Conservation (phyloP, 192 early-diverging fungal species). For the Mortierella claussenii region DNA sequence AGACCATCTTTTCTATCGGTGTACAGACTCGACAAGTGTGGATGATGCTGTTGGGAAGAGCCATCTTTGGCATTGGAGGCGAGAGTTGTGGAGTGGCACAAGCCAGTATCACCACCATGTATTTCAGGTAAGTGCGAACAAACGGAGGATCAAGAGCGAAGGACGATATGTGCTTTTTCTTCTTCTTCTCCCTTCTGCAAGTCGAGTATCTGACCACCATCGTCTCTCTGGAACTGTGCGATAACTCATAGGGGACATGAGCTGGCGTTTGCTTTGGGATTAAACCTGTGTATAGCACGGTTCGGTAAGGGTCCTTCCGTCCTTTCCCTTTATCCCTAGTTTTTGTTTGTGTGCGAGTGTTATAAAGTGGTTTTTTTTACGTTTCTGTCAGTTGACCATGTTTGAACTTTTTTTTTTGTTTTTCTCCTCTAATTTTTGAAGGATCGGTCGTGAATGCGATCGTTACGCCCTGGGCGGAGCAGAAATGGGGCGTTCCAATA, state of each 20-base stretch:
- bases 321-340: neutral
- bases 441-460: constrained; percentile 45
- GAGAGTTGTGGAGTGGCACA: constrained; percentile 71
- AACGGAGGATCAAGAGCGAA: neutral
- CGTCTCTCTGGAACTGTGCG: too few relatives aligned
- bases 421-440: neutral
- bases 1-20: constrained; percentile 71
- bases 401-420: neutral
- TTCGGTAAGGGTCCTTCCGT: constrained; percentile 25
- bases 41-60: constrained; percentile 66
- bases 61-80: constrained; percentile 73
- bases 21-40: constrained; percentile 55
- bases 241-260: constrained; percentile 37
- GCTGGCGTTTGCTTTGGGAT: constrained; percentile 41
- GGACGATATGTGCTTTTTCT: constrained; percentile 9
- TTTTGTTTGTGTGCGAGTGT: neutral
- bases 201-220: neutral
- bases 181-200: neutral
- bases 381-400: too few relatives aligned
- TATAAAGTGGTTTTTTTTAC: too few relatives aligned
- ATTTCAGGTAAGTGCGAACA: constrained; percentile 53
- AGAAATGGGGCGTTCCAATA: constrained; percentile 40
- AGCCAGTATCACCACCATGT: constrained; percentile 63
- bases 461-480: constrained; percentile 43
- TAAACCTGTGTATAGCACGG: constrained; percentile 46